Conservation (phyloP, 2,329 filamentous ascomycete species). For the Fusarium sp. region DNA sequence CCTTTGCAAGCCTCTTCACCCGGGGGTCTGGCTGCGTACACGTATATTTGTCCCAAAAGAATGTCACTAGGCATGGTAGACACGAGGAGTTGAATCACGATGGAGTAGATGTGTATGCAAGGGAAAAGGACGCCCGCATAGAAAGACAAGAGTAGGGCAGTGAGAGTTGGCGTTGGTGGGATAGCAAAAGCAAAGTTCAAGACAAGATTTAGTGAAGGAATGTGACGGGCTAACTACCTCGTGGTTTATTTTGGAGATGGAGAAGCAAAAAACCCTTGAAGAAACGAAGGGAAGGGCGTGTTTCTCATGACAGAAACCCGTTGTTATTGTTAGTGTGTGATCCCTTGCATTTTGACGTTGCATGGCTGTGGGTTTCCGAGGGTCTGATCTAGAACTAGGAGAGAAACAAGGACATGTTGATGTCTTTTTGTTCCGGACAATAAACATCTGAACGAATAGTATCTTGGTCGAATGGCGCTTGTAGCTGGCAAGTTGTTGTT, state of each 20-base stretch:
- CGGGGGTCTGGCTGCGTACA: background rate
- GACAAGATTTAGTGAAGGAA: slow-evolving; percentile 16
- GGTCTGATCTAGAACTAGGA: slow-evolving; percentile 4
- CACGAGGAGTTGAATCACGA: slow-evolving; percentile 23
- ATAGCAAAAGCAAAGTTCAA: slow-evolving; percentile 8
- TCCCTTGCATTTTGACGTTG: slow-evolving; percentile 31
- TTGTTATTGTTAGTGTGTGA: slow-evolving; percentile 6
- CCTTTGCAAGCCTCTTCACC: background rate
- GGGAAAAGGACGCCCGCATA: slow-evolving; percentile 3
- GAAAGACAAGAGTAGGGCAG: background rate
- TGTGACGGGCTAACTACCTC: slow-evolving; percentile 15
- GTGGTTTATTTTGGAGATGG: background rate
- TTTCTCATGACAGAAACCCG: slow-evolving; percentile 3
- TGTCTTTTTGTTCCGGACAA: background rate
- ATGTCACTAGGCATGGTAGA: slow-evolving; percentile 16
- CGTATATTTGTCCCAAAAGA: background rate
- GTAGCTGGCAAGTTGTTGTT: background rate
- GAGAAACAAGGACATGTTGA: background rate
- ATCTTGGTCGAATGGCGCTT: background rate
- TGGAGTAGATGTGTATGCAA: slow-evolving; percentile 9
- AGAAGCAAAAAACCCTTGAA: background rate
- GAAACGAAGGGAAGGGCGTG: background rate
- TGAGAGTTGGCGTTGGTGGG: background rate
- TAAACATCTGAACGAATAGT: background rate
- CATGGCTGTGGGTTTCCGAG: slow-evolving; percentile 13